Base-by-base conservation (phyloP, 768 basidiomycete species). In the Tricholoma sp. region DNA sequence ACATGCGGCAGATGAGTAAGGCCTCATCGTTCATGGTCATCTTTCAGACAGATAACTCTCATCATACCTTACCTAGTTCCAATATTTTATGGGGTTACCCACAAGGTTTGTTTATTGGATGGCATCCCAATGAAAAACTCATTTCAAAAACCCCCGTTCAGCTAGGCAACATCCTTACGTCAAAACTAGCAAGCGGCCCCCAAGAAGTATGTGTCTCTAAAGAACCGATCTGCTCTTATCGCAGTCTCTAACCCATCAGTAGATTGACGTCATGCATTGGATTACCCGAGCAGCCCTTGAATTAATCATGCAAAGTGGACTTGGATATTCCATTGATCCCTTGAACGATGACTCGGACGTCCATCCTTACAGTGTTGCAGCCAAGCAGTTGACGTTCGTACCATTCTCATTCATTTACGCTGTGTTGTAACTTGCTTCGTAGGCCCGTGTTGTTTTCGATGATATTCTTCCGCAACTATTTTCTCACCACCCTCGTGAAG, bases 281-380 rank as follows among this genome's bases (percentile, higher is more conserved):
- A 66, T 65, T 57, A 57, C 66, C 1, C 60, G 69, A 28, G 67
- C 68, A 4, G 65, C 69, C 2, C 60, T 72, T 6, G 70, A 71
- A 55, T 59, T 69, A 29, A 67, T 73, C 13, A 66, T 64, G 6
- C 69, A 67, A 50, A 65, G 68, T 54, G 66, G 68, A 2, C 63
- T 70, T 32, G 70, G 72, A 20, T 68, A 65, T 55, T 68, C 68
- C 1, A 70, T 71, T 52, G 71, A 72, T 56, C 32, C 65, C 7
- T 54, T 72, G 11, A 56, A 41, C 3, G 68, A 70, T 20, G 65
- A 64, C 31, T 57, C 60, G 8, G 56, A 61, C 20, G 58, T 63
- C 10, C 68, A 70, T 53, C 69, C 69, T 6, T 72, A 65, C 56
- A 63, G 63, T 49, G 36, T 39, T 17, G 62, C 70, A 10, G 63